A percentile compares a stretch with the other conserved stretches of the same genome.
These are phyloP conservation scores for Epithemia pelagica DNA, from an alignment of 108 stramenopile species.

Conservation along the genomic window DNA sequence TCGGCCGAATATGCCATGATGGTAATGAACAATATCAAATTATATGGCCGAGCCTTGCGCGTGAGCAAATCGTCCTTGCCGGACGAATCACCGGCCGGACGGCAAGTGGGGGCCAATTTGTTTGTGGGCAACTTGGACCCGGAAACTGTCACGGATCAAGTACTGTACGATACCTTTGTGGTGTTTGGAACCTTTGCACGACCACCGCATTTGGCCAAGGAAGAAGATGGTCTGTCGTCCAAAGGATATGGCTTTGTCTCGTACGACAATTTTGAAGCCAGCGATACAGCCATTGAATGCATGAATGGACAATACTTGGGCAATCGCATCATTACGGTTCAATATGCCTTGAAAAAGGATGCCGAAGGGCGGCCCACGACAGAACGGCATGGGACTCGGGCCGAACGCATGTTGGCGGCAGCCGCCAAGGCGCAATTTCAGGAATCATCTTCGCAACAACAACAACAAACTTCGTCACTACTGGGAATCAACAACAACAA, in stretches of 20 bases:
- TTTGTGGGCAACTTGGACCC: slow-evolving; percentile 97
- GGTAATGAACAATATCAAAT: slow-evolving; percentile 95
- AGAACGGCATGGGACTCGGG: slow-evolving; percentile 94
- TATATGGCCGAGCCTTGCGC: slow-evolving; percentile 85
- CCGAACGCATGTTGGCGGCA: slow-evolving; percentile 97
- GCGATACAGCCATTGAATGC: slow-evolving; percentile 96
- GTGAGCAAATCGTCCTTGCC: slow-evolving; percentile 88
- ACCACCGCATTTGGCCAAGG: slow-evolving; percentile 87
- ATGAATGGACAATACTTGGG: slow-evolving; percentile 98
- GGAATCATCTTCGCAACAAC: no score
- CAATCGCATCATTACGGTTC: slow-evolving; percentile 91
- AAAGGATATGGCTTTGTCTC: slow-evolving; percentile 96
- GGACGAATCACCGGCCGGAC: slow-evolving; percentile 58
- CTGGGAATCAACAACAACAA: no score
- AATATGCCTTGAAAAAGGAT: slow-evolving; percentile 97
- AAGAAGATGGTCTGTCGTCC: slow-evolving; percentile 74
- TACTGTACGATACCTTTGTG: slow-evolving; percentile 96
- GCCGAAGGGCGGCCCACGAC: slow-evolving; percentile 39
- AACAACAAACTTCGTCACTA: not conserved
- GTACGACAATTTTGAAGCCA: slow-evolving; percentile 90
- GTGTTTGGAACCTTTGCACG: slow-evolving; percentile 94
- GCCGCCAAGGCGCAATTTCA: slow-evolving; percentile 30
- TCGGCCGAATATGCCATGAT: slow-evolving; percentile 97
- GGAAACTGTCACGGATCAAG: slow-evolving; percentile 87
- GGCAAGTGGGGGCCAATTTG: slow-evolving; percentile 92